Conservation (phyloP, 805 yeast genomes). For the Ogataea sp. region DNA sequence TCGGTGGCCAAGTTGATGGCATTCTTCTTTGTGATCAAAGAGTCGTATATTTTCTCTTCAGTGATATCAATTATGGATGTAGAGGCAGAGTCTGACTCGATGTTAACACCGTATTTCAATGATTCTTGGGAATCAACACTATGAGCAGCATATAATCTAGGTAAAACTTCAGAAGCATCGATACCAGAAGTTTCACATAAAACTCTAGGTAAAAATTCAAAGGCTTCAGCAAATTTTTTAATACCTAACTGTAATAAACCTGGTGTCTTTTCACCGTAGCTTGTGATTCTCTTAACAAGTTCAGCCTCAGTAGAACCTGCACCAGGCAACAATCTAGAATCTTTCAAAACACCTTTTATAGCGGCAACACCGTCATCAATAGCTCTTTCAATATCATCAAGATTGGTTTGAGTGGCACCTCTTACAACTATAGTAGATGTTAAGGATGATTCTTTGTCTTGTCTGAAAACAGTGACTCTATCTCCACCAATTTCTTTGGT, state of each 20-base stretch:
- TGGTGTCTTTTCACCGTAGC: slow-evolving; percentile 89
- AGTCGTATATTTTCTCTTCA: slow-evolving; percentile 66
- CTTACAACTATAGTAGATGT: slow-evolving; percentile 91
- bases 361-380: slow-evolving; percentile 95
- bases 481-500: slow-evolving; percentile 96
- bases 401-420: slow-evolving; percentile 91
- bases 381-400: slow-evolving; percentile 95
- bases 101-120: slow-evolving; percentile 56
- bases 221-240: slow-evolving; percentile 88
- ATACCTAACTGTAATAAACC: slow-evolving; percentile 91
- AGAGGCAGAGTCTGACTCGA: slow-evolving; percentile 56
- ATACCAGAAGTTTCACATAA: slow-evolving; percentile 92
- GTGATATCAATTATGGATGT: slow-evolving; percentile 68
- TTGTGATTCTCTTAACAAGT: slow-evolving; percentile 67
- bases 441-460: slow-evolving; percentile 52
- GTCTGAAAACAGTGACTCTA: slow-evolving; percentile 90
- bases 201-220: slow-evolving; percentile 88
- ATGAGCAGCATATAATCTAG: slow-evolving; percentile 85
- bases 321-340: slow-evolving; percentile 78
- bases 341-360: slow-evolving; percentile 81
- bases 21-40: slow-evolving; percentile 69
- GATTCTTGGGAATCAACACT: slow-evolving; percentile 1
- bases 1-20: slow-evolving; percentile 94
- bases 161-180: slow-evolving; percentile 82
- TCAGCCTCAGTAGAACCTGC: slow-evolving; percentile 96